Conservation (phyloP, 2,329 filamentous ascomycete species). For the Aspergillus brunneoviolaceus region DNA sequence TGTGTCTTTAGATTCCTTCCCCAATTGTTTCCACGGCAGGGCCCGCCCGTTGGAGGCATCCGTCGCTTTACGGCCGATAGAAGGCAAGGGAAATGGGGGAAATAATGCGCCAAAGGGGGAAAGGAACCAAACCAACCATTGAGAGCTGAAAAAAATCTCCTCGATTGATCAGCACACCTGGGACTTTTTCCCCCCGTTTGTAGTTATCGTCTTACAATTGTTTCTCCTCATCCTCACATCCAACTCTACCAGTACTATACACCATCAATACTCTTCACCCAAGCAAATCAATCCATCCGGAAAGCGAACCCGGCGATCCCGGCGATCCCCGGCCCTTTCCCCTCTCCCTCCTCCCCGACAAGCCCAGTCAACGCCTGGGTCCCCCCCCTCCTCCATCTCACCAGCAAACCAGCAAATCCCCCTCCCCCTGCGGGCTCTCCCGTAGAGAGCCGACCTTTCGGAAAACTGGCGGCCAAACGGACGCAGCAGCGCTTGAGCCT, state of each 20-base stretch:
- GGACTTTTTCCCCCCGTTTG: not conserved
- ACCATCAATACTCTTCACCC: no score
- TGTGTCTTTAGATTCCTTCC: not conserved
- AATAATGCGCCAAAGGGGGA: constrained; percentile 3
- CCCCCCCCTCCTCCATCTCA: constrained; percentile 10
- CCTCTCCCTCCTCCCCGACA: not conserved
- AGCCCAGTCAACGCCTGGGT: not conserved
- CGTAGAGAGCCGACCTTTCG: constrained; percentile 36
- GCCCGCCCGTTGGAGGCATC: constrained; percentile 15
- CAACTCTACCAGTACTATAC: not conserved
- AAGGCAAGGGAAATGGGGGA: not conserved
- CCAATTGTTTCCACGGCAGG: constrained; percentile 14
- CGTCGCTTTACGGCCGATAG: constrained; percentile 12
- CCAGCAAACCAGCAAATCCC: constrained; percentile 5
- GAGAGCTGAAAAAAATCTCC: not conserved
- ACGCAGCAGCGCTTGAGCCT: constrained; percentile 56
- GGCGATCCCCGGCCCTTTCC: constrained; percentile 17
- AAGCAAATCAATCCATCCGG: not conserved
- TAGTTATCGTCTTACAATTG: not conserved
- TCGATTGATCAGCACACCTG: not conserved
- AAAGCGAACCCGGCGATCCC: constrained; percentile 16
- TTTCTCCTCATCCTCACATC: not conserved
- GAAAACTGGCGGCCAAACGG: constrained; percentile 50
- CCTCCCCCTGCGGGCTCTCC: constrained; percentile 33
- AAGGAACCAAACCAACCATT: not conserved